These are phyloP conservation scores for Grosmannia serpens DNA, from an alignment of 2,329 filamentous ascomycete genomes.

Conservation along the genomic window DNA sequence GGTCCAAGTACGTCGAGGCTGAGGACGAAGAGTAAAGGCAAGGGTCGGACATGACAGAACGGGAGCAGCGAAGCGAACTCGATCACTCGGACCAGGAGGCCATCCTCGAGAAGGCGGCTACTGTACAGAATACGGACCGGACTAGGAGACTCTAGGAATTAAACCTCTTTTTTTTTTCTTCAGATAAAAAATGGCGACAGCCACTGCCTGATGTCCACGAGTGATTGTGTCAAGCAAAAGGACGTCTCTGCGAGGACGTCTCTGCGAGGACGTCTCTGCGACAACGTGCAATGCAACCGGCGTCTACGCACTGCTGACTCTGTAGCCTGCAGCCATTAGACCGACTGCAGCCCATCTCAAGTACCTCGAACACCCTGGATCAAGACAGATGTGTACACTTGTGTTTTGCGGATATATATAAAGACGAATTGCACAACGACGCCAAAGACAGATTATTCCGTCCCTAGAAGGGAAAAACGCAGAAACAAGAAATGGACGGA, in stretches of 20 bases:
- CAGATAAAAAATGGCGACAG: no score
- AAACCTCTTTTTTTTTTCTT: neutral
- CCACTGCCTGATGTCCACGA: neutral
- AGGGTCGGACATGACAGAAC: neutral
- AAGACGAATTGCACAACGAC: neutral
- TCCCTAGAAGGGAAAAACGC: neutral
- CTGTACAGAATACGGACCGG: neutral
- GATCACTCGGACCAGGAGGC: neutral
- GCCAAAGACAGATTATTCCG: neutral
- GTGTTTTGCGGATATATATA: neutral
- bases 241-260: no score
- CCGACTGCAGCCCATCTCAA: neutral
- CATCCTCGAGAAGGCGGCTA: neutral
- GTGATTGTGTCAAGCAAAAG: neutral
- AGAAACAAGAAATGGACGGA: neutral
- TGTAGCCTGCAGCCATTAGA: no score
- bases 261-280: no score
- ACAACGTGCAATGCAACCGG: no score
- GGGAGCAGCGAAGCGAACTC: neutral
- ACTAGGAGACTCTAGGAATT: neutral
- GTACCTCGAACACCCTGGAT: neutral
- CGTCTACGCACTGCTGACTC: no score
- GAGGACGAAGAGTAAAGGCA: slow-evolving; percentile 47
- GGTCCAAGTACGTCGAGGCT: slow-evolving; percentile 68
- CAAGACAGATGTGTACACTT: neutral